Evolutionary conservation across 495 filamentous ascomycete genomes (phyloP).

Genomic region (Letharia columbiana): DNA sequence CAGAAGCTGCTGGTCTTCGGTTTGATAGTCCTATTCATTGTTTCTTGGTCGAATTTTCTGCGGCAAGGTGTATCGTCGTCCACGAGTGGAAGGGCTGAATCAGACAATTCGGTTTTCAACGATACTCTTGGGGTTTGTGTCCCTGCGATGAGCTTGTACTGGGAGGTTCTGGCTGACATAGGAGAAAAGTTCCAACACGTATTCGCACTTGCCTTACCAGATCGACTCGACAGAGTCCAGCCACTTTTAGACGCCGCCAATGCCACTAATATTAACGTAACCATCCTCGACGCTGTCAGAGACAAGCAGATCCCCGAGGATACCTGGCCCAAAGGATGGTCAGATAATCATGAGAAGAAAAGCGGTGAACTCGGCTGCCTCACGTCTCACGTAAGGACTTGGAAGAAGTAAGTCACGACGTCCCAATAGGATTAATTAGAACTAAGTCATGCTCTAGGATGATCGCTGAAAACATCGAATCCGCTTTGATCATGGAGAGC

Average conservation of each 20-base stretch:
- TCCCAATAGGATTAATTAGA: background rate
- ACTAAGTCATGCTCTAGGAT: slow-evolving; percentile 23
- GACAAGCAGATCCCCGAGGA: slow-evolving; percentile 19
- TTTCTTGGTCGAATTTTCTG: slow-evolving; percentile 15
- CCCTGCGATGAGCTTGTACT: background rate
- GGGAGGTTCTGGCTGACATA: background rate
- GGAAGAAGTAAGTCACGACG: slow-evolving; percentile 16
- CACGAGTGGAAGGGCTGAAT: background rate
- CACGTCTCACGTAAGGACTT: slow-evolving; percentile 21
- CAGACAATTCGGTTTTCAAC: slow-evolving; percentile 11
- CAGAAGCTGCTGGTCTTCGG: slow-evolving; percentile 8
- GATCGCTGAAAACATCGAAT: slow-evolving; percentile 32
- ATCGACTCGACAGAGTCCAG: slow-evolving; percentile 14
- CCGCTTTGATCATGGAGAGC: slow-evolving; percentile 41
- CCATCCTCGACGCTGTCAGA: slow-evolving; percentile 20
- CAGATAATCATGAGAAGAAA: slow-evolving; percentile 2
- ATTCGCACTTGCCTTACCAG: slow-evolving; percentile 18
- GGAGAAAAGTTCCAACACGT: slow-evolving; percentile 17
- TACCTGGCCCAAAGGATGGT: slow-evolving; percentile 17
- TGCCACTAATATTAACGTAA: slow-evolving; percentile 21
- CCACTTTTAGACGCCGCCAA: slow-evolving; percentile 19
- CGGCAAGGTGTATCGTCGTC: background rate
- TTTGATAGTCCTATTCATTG: slow-evolving; percentile 12
- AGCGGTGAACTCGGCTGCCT: slow-evolving; percentile 21
- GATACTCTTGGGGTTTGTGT: slow-evolving; percentile 16